phyloP scores from a whole-genome alignment of 495 filamentous ascomycete genomes.

The Neurospora sp. region DNA sequence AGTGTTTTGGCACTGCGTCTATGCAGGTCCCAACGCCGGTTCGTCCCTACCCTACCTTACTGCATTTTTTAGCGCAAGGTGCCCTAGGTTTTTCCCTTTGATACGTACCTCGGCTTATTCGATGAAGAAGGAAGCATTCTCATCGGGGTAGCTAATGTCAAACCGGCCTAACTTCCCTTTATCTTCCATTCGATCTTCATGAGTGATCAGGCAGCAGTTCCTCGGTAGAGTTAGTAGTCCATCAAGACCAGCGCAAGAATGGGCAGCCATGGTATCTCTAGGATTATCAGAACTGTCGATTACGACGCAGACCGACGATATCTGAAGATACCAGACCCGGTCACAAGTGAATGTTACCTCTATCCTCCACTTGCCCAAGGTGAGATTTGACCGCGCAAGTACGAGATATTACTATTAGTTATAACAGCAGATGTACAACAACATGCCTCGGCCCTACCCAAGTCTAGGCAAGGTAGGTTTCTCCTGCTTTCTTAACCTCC shows the following conservation, averaged over 20 bases:
- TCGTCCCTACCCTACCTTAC: neutral
- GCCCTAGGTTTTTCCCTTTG: neutral
- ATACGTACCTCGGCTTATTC: neutral
- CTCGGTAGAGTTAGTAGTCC: neutral
- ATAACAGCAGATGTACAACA: neutral
- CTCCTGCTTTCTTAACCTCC: neutral
- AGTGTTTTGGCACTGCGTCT: neutral
- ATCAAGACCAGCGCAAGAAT: neutral
- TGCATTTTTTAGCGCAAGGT: neutral
- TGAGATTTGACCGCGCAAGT: neutral
- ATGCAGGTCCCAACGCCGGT: neutral
- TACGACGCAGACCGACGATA: neutral
- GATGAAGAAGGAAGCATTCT: neutral
- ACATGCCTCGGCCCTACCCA: neutral
- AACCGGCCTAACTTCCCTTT: neutral
- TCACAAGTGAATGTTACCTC: neutral
- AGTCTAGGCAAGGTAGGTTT: neutral
- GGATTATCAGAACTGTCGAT: neutral
- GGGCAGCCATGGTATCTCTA: neutral
- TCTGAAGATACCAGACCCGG: too few relatives aligned
- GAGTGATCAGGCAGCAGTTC: neutral
- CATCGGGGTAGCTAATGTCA: neutral
- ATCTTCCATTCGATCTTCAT: neutral
- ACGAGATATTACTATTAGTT: neutral
- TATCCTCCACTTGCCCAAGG: neutral